Percentiles rank a stretch among this genome's conserved stretches.
phyloP scores from a whole-genome alignment of 2,329 filamentous ascomycete genomes.

The Nemania serpens region DNA sequence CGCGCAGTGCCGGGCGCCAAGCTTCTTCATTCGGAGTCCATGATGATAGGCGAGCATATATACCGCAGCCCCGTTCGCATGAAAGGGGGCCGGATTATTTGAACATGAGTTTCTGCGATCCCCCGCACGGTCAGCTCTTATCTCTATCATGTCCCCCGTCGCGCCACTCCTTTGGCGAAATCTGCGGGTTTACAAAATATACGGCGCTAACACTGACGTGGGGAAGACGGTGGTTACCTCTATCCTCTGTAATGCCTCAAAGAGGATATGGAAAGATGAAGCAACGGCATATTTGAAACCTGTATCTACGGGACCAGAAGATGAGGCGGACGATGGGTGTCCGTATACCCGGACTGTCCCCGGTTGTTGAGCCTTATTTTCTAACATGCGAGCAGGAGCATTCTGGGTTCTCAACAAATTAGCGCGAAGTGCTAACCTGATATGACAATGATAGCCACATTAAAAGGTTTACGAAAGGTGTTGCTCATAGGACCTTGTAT shows the following conservation, averaged over 20 bases:
- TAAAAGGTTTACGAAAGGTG: conserved; percentile 57
- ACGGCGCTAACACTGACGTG: conserved; percentile 82
- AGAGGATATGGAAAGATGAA: conserved; percentile 50
- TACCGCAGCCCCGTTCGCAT: not conserved
- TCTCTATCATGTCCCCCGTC: conserved; percentile 49
- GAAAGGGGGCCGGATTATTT: not conserved
- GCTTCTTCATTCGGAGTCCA: not conserved
- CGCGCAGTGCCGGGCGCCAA: conserved; percentile 5
- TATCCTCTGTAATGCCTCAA: conserved; percentile 67
- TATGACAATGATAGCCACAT: conserved; percentile 61
- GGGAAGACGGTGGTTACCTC: conserved; percentile 84
- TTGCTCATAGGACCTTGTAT: conserved; percentile 61
- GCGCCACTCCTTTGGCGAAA: conserved; percentile 69
- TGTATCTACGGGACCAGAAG: conserved; percentile 73
- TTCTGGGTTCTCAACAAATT: not conserved
- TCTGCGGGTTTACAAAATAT: conserved; percentile 74
- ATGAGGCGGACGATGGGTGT: conserved; percentile 74
- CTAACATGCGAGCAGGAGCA: conserved; percentile 10
- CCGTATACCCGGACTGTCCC: conserved; percentile 11
- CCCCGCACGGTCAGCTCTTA: too few species aligned
- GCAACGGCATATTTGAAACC: conserved; percentile 75
- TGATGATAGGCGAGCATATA: not conserved
- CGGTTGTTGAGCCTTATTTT: not conserved
- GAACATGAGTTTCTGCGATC: not conserved
- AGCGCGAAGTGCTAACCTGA: not conserved